Evolutionary conservation across 2,329 filamentous ascomycete genomes (phyloP), one percentile per base, ranked within the genome.

Genomic region (Penicillium sclerotiorum): DNA sequence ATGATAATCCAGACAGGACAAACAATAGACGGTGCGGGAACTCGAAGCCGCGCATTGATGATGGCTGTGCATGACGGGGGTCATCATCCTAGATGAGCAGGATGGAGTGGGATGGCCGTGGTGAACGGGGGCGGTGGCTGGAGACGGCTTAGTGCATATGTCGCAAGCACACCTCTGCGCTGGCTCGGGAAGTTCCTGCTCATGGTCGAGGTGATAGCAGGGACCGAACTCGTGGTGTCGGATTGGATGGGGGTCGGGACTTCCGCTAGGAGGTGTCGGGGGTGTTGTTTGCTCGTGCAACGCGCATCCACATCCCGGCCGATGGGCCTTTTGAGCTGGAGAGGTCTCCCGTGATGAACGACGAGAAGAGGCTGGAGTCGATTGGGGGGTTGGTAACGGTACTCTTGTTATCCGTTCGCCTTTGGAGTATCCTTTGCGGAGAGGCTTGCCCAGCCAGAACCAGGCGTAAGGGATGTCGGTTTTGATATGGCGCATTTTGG

Each of bases 361-460:
- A 13, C 44, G 49, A 21, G 42, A 15, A n/a, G 37, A 4, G 2
- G 17, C 33, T 36, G n/a, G 33, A 18, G n/a, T 18, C 8, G 2
- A 17, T 17, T 36, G n/a, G 7, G 17, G 33, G 21, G 23, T 25
- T 11, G 21, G 33, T 5, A 53, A 25, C 30, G 33, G 45, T 13
- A 59, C 49, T 23, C 54, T 45, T 13, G 47, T 17, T 45, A 63
- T 54, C 21, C 40, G 49, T 23, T 61, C 55, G 15, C 53, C 56
- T 13, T 45, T 57, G 17, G 44, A 39, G 4, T 45, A 23, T 8
- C 53, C 49, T 47, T 49, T 53, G 28, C 53, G 55, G 30, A 60
- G 47, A 8, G 61, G 41, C 33, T 61, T 60, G 47, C 60, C 59
- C 18, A 52, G 41, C 59, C 57, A 64, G 48, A 61, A 63, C 59